These are phyloP conservation scores for Monilinia aucupariae DNA, from an alignment of 2,329 filamentous ascomycete genomes.

Conservation along the genomic window DNA sequence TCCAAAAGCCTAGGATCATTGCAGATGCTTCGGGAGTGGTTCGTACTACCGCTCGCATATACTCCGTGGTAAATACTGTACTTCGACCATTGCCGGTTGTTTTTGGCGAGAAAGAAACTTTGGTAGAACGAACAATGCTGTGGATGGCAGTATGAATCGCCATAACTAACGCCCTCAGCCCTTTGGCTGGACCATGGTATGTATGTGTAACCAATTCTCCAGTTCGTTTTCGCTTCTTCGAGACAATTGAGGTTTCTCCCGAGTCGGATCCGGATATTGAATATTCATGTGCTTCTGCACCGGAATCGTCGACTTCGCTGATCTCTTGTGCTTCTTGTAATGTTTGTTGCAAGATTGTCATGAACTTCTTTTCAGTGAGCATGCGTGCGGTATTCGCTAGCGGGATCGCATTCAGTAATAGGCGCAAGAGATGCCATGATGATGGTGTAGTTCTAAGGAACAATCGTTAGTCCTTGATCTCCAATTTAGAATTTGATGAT, in stretches of 20 bases:
- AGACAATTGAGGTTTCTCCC: conserved; percentile 33
- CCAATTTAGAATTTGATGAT: background rate
- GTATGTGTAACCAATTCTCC: conserved; percentile 26
- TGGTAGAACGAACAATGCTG: conserved; percentile 24
- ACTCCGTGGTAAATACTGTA: conserved; percentile 30
- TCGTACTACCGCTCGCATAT: conserved; percentile 33
- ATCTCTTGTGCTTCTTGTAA: conserved; percentile 49
- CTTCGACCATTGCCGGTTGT: conserved; percentile 16
- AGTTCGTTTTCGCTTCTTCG: conserved; percentile 33
- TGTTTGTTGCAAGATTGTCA: conserved; percentile 59
- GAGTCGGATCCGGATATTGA: conserved; percentile 23
- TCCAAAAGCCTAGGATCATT: conserved; percentile 32
- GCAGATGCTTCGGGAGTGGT: conserved; percentile 32
- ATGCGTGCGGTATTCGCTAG: conserved; percentile 64
- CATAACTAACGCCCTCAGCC: conserved; percentile 20
- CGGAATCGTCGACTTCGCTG: conserved; percentile 30
- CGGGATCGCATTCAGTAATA: conserved; percentile 60
- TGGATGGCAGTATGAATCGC: conserved; percentile 27
- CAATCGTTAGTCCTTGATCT: background rate
- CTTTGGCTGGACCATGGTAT: background rate
- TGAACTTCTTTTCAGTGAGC: conserved; percentile 64
- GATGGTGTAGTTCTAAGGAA: conserved; percentile 27
- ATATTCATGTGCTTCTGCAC: background rate
- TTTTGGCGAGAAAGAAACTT: background rate
- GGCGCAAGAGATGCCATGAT: conserved; percentile 56